Evolutionary conservation across 371 early-diverging fungal species (phyloP), one percentile per base, ranked within the genome.

Genomic region (Rhizomucor miehei): DNA sequence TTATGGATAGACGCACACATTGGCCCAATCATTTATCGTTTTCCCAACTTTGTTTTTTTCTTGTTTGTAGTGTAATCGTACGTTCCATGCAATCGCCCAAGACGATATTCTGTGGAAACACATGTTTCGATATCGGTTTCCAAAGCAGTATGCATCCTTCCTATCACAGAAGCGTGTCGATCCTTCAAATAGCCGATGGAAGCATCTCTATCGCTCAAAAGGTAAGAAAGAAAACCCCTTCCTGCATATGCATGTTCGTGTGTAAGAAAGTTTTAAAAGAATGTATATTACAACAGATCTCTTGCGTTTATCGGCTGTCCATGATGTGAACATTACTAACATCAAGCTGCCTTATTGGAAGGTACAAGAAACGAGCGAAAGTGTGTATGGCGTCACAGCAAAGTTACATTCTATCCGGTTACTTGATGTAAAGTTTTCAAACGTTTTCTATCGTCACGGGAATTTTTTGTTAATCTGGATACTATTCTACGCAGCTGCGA

Each of bases 291-390:
- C 34, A 6, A 52, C 25, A 51, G 40, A 52, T 5, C 10, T 45
- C 57, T 29, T 47, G 14, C 41, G 37, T 38, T 43, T 61, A 24
- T 61, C 61, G 6, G 61, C 63, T 3, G 67, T 68, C 11, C 54
- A 63, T 20, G 56, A 66, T 6, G 66, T 74, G 71, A 10, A 23
- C 10, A 69, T 73, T 13, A 52, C 48, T 2, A 66, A 75, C n/a
- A 61, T 63, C 52, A 59, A 62, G 23, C 40, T 56, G 21, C 75
- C 67, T 10, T 71, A 66, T 46, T 75, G 75, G 75, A 55, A 48
- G 23, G 63, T 65, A 44, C 29, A 62, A 3, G 55, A 54, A 13
- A 65, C 61, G n/a, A 36, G 17, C 1, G 50, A 51, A 6, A 75
- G 75, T 29, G 21, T n/a, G 11, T 71, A 65, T 48, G 71, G 75